phyloP scores from a whole-genome alignment of 805 yeast genomes.

The Komagataella pastoris region DNA sequence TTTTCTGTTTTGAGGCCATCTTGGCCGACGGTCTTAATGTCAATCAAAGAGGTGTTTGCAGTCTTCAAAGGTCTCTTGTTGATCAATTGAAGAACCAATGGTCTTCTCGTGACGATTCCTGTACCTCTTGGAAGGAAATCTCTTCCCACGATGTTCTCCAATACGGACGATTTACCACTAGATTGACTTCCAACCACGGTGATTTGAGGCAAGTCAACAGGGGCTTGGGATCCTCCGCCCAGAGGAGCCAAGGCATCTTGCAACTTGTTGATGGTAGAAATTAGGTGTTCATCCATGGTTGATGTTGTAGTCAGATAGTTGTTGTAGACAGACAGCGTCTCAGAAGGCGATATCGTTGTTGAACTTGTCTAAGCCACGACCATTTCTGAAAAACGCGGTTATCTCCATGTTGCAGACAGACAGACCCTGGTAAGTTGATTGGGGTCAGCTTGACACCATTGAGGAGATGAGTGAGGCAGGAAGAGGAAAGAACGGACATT shows the following conservation, averaged over 20 bases:
- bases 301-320: background rate
- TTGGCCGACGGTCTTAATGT: slow-evolving; percentile 28
- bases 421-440: too few species aligned
- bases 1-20: slow-evolving; percentile 47
- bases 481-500: too few species aligned
- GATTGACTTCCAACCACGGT: slow-evolving; percentile 95
- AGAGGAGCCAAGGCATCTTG: slow-evolving; percentile 96
- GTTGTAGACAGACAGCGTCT: background rate
- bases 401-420: background rate
- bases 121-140: slow-evolving; percentile 89
- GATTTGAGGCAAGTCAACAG: slow-evolving; percentile 85
- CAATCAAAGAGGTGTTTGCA: slow-evolving; percentile 24
- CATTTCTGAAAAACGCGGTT: background rate
- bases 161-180: slow-evolving; percentile 77
- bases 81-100: slow-evolving; percentile 69
- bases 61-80: slow-evolving; percentile 36
- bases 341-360: background rate
- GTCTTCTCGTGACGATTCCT: slow-evolving; percentile 86
- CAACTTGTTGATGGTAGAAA: slow-evolving; percentile 75
- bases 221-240: slow-evolving; percentile 82
- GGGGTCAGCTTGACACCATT: too few species aligned
- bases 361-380: background rate
- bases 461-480: too few species aligned
- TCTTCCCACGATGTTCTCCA: slow-evolving; percentile 84
- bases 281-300: slow-evolving; percentile 62